Evolutionary conservation across 257 asterid genomes (phyloP), one percentile per base, ranked within the genome.

Genomic region (Haberlea rhodopensis): DNA sequence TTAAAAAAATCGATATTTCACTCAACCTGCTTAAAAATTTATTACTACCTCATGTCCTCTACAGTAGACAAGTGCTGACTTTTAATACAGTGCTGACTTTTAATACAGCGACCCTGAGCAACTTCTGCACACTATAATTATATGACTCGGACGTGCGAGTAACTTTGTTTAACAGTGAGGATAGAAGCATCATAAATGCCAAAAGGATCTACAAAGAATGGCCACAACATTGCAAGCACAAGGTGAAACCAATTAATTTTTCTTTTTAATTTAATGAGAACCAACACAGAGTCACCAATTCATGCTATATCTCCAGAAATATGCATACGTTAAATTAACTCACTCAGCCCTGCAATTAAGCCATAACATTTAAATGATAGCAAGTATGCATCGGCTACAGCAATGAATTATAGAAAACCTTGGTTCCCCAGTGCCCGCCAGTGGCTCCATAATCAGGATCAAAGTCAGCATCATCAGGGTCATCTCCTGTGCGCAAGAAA

Each of bases 391-490:
- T 32, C n/a, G 49, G 52, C 64, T 15, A 54, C 53, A 59, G 54
- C 45, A 52, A 52, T 46, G 49, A 52, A 67, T 54, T 11, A 58
- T 20, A 20, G 20, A 66, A 15, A 60, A 89, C 97, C 99, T 86
- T 87, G 79, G 63, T 79, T 69, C 79, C 84, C 69, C 72, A 73
- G 70, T 68, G 82, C 49, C 83, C 84, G 29, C 82, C 71, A 40
- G 82, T 51, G 69, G 85, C 83, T 48, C 86, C 94, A 75, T 37
- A 79, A 73, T 88, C 87, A 54, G 99, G 99, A 73, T 94, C 81
- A 52, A 91, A 91, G 82, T 91, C 98, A 56, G 82, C 94, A 71
- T 91, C 99, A 48, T 80, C 95, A 4, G 95, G 97, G 73, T 94
- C 99, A 69, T 90, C 99, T 75, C 83, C 99, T 94, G 89, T 85